A percentile compares a stretch with the other conserved stretches of the same genome.
phyloP scores from a whole-genome alignment of 106 monocot genomes.

The Xerophyta viscosa region DNA sequence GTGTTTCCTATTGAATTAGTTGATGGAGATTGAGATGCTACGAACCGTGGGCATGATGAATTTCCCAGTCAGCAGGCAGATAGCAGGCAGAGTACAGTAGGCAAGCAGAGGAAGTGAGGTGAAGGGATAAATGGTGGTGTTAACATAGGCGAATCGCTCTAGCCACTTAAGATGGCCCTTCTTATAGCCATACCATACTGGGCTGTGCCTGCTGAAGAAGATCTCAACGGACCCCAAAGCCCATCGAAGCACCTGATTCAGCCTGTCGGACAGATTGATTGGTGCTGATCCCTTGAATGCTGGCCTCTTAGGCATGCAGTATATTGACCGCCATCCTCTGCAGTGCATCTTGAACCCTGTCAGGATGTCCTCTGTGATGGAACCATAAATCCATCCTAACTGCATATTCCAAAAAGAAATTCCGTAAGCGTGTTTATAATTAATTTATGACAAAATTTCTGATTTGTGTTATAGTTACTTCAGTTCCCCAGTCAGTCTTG shows the following conservation, averaged over 20 bases:
- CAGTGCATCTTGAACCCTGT: constrained; percentile 99
- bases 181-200: constrained; percentile 79
- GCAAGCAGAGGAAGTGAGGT: constrained; percentile 79
- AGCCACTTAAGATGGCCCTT: constrained; percentile 90
- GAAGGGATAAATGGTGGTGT: constrained; percentile 97
- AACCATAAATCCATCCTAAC: constrained; percentile 98
- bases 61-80: constrained; percentile 85
- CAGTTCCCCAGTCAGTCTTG: constrained; percentile 90
- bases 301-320: constrained; percentile 90
- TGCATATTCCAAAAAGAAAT: constrained; percentile 16
- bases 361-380: constrained; percentile 94
- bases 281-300: constrained; percentile 97
- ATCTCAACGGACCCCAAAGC: constrained; percentile 97
- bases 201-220: constrained; percentile 95
- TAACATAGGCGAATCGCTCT: constrained; percentile 79
- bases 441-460: too few species aligned
- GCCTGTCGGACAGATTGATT: constrained; percentile 85
- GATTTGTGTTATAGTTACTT: constrained; percentile 35
- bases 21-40: too few species aligned
- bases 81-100: constrained; percentile 76
- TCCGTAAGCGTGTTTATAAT: too few species aligned
- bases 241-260: constrained; percentile 95
- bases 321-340: constrained; percentile 85
- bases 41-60: constrained; percentile 85
- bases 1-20: too few species aligned